Conservation (phyloP, 495 filamentous ascomycete genomes). For the Annulohypoxylon bovei region DNA sequence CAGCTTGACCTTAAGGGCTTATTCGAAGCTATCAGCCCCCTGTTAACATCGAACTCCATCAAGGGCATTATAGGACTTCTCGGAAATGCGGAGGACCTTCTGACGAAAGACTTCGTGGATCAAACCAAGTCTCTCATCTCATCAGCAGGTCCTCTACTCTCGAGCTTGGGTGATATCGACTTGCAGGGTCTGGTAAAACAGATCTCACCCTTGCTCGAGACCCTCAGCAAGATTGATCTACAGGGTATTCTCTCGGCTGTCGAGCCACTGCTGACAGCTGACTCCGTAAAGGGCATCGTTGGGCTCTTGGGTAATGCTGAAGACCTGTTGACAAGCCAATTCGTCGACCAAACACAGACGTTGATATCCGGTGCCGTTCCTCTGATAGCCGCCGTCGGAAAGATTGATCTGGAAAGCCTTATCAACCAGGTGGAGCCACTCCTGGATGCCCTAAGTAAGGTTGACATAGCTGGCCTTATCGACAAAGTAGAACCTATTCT, state of each 20-base stretch:
- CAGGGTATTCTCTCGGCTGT: conserved; percentile 40
- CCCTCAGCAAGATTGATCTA: conserved; percentile 44
- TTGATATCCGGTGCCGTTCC: conserved; percentile 49
- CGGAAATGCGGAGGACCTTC: conserved; percentile 53
- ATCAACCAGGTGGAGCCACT: conserved; percentile 50
- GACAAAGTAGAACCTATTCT: conserved; percentile 53
- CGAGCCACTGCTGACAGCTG: conserved; percentile 49
- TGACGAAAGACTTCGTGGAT: conserved; percentile 56
- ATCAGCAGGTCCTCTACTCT: conserved; percentile 47
- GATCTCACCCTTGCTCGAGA: conserved; percentile 44
- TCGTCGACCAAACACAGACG: conserved; percentile 57
- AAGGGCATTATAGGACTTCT: conserved; percentile 54
- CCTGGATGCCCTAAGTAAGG: conserved; percentile 50
- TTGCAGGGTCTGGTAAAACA: conserved; percentile 45
- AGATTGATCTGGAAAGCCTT: conserved; percentile 51
- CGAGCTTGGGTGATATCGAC: conserved; percentile 48
- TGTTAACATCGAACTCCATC: conserved; percentile 52
- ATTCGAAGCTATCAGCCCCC: conserved; percentile 41
- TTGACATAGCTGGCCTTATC: conserved; percentile 58
- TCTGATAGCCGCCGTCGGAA: conserved; percentile 47
- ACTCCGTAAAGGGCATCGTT: conserved; percentile 53
- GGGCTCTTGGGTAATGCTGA: conserved; percentile 55
- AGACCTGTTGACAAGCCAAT: conserved; percentile 50
- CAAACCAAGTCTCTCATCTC: conserved; percentile 50
- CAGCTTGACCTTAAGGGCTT: conserved; percentile 42